phyloP scores from a whole-genome alignment of 2,329 filamentous ascomycete species.

The Chaetothyriales sp. region DNA sequence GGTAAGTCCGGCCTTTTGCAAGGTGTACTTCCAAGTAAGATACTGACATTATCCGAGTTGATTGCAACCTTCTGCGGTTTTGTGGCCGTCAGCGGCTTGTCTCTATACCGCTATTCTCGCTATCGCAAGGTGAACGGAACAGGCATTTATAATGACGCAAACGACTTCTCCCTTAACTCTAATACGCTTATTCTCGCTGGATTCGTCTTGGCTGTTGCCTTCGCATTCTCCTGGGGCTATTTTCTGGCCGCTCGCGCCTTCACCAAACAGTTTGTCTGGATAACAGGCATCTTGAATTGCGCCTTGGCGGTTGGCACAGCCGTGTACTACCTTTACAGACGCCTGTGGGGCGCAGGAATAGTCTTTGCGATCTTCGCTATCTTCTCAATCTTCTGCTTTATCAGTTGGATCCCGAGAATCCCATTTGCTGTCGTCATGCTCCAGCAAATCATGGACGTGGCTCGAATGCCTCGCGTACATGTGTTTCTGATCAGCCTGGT shows the following conservation, averaged over 20 bases:
- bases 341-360: slow-evolving; percentile 72
- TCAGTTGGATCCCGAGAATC: slow-evolving; percentile 78
- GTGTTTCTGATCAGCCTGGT: slow-evolving; percentile 76
- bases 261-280: slow-evolving; percentile 85
- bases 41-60: slow-evolving; percentile 36
- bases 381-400: slow-evolving; percentile 71
- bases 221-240: slow-evolving; percentile 64
- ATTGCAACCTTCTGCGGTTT: slow-evolving; percentile 60
- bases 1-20: slow-evolving; percentile 31
- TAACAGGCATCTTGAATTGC: slow-evolving; percentile 80
- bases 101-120: slow-evolving; percentile 58
- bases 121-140: slow-evolving; percentile 51
- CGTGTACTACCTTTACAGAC: slow-evolving; percentile 66
- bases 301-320: slow-evolving; percentile 71
- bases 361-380: slow-evolving; percentile 73
- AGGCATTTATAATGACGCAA: slow-evolving; percentile 58
- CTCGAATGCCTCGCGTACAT: slow-evolving; percentile 62
- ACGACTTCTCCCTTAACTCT: slow-evolving; percentile 57
- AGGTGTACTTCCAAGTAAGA: background rate
- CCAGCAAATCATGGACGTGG: slow-evolving; percentile 70
- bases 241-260: slow-evolving; percentile 62
- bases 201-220: slow-evolving; percentile 60
- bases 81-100: slow-evolving; percentile 59
- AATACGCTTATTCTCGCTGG: slow-evolving; percentile 79
- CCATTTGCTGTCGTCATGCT: slow-evolving; percentile 87